Evolutionary conservation across 768 basidiomycete species (phyloP), one percentile per base, ranked within the genome.

Genomic region (Fomitopsis serialis): DNA sequence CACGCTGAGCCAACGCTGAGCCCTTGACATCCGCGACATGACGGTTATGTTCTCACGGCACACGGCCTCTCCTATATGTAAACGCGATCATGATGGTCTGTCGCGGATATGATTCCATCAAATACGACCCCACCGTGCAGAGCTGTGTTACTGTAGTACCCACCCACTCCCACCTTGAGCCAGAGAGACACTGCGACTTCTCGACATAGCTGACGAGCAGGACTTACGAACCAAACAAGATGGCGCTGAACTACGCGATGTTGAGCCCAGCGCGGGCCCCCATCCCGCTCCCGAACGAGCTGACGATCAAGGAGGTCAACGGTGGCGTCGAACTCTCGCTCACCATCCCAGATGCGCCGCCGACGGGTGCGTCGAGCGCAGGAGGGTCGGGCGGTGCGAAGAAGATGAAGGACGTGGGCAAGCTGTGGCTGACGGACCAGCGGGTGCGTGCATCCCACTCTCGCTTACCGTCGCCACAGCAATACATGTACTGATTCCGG

Each of bases 211-310:
- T 32, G 29, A 32, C 5, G 6, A 11, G 29, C 29, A 11, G 29
- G 11, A 32, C 37, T 40, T 15, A 40, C 37, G 13, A 19, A 40
- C 23, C 42, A 12, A 10, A 10, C 59, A 54, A 50, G n/a, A 91
- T 91, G 89, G 84, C 89, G 7, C 75, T 92, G 42, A 89, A 92
- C 72, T 89, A 85, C 84, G 77, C 79, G 0, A 87, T 87, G 78
- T 73, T 90, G 23, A 75, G 74, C 52, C 66, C 74, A 3, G 74
- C 82, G 40, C 75, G 79, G 48, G 69, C 75, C 10, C 85, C 86
- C 4, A 71, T 89, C 10, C 85, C 85, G 15, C 71, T 90, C 19
- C 81, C 78, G 0, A 67, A 80, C 42, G 89, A 92, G 66, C 70
- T 71, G 63, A 77, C 72, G 0, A 77, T 90, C 36, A 77, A 79